These are phyloP conservation scores for Yamadazyma triangularis DNA, from an alignment of 1,139 yeast species.

Conservation along the genomic window DNA sequence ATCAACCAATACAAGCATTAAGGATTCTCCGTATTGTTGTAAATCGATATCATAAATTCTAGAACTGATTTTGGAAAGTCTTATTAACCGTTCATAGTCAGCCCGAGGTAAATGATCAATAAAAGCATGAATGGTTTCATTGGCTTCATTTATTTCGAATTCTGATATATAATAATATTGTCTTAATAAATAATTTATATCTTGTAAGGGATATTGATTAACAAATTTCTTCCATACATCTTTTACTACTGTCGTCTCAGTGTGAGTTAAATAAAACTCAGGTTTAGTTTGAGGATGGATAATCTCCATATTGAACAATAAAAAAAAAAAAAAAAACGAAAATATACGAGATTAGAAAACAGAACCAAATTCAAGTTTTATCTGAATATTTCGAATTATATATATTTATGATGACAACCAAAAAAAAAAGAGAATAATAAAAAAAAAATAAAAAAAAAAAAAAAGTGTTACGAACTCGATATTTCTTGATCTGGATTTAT, in stretches of 20 bases:
- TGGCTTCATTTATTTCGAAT: background rate
- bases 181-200: constrained; percentile 7
- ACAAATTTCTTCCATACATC: background rate
- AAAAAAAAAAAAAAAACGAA: no score
- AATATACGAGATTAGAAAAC: no score
- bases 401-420: no score
- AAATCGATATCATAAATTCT: background rate
- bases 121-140: background rate
- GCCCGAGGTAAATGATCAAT: background rate
- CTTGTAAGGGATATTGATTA: background rate
- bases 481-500: no score
- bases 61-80: background rate
- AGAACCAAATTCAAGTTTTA: no score
- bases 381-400: no score
- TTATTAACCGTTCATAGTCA: background rate
- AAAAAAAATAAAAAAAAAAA: no score
- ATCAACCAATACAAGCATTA: background rate
- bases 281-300: background rate
- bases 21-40: background rate
- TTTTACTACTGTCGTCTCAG: background rate
- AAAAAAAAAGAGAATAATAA: no score
- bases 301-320: background rate
- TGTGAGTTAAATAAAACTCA: background rate
- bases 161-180: background rate
- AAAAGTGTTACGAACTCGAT: no score